Evolutionary conservation across 495 filamentous ascomycete species (phyloP).

Genomic region (Aspergillus bridgeri): DNA sequence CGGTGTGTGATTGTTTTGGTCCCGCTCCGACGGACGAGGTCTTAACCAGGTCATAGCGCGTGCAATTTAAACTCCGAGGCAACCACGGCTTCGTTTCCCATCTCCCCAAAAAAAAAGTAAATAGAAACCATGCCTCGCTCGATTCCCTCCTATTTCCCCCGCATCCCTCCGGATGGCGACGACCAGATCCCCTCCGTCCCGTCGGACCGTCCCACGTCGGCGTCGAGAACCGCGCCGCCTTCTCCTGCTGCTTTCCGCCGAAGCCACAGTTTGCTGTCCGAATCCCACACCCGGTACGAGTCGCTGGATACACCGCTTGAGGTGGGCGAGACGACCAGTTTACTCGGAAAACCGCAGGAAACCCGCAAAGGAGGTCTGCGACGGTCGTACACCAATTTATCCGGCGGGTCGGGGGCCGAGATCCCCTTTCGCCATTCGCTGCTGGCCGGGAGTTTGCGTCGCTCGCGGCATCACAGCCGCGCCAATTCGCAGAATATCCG

Average conservation of each 20-base stretch:
- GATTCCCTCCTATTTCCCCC: conserved; percentile 17
- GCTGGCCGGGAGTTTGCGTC: conserved; percentile 43
- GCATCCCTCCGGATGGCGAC: conserved; percentile 9
- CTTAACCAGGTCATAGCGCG: conserved; percentile 1
- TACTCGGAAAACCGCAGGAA: conserved; percentile 25
- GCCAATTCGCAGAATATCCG: conserved; percentile 58
- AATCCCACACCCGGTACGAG: conserved; percentile 38
- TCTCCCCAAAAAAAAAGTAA: conserved; percentile 4
- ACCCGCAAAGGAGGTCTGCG: conserved; percentile 21
- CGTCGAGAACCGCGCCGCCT: conserved; percentile 36
- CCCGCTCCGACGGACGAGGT: background rate
- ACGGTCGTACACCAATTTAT: conserved; percentile 42
- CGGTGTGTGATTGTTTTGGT: background rate
- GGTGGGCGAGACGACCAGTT: conserved; percentile 35
- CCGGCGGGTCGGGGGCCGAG: conserved; percentile 31
- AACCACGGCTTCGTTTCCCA: conserved; percentile 6
- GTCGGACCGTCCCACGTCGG: conserved; percentile 9
- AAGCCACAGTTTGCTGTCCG: conserved; percentile 32
- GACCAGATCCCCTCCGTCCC: conserved; percentile 8
- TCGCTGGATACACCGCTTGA: conserved; percentile 35
- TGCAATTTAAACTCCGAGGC: conserved; percentile 14
- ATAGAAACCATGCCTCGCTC: conserved; percentile 24
- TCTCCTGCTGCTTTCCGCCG: conserved; percentile 37
- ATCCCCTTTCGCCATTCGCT: conserved; percentile 28
- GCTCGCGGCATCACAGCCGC: conserved; percentile 61